These are phyloP conservation scores for Alternaria conjuncta DNA, from an alignment of 2,329 filamentous ascomycete genomes.

Conservation along the genomic window DNA sequence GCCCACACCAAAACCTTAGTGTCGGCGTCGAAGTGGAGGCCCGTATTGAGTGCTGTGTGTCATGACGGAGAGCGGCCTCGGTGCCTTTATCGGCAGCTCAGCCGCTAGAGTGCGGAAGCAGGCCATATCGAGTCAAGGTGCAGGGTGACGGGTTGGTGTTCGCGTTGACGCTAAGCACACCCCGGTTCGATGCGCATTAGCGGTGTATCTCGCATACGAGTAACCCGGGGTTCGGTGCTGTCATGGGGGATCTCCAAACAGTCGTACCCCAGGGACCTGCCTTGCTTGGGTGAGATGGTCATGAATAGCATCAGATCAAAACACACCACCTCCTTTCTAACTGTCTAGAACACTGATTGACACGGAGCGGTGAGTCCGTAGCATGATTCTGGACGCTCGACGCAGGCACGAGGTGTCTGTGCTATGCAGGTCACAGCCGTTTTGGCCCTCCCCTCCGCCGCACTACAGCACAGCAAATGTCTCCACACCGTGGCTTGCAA, in stretches of 20 bases:
- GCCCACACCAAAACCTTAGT: neutral
- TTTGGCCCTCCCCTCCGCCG: neutral
- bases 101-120: slow-evolving; percentile 10
- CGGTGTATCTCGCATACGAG: slow-evolving; percentile 20
- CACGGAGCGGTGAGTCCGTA: neutral
- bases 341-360: neutral
- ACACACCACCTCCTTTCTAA: neutral
- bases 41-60: slow-evolving; percentile 6
- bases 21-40: slow-evolving; percentile 9
- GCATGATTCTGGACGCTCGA: neutral
- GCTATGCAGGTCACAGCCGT: slow-evolving; percentile 1
- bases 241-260: slow-evolving; percentile 4
- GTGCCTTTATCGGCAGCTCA: slow-evolving; percentile 13
- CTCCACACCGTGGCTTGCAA: slow-evolving; percentile 3
- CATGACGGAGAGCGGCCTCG: slow-evolving; percentile 9
- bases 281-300: neutral
- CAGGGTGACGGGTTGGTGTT: slow-evolving; percentile 13
- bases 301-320: neutral
- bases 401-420: slow-evolving; percentile 5
- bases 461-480: neutral
- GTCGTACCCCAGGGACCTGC: slow-evolving; percentile 1
- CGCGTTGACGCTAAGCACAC: slow-evolving; percentile 9
- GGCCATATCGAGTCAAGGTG: slow-evolving; percentile 4
- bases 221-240: slow-evolving; percentile 16
- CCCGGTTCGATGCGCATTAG: slow-evolving; percentile 2